Base-by-base conservation (phyloP, 257 asterid species). In the Salvia miltiorrhiza region DNA sequence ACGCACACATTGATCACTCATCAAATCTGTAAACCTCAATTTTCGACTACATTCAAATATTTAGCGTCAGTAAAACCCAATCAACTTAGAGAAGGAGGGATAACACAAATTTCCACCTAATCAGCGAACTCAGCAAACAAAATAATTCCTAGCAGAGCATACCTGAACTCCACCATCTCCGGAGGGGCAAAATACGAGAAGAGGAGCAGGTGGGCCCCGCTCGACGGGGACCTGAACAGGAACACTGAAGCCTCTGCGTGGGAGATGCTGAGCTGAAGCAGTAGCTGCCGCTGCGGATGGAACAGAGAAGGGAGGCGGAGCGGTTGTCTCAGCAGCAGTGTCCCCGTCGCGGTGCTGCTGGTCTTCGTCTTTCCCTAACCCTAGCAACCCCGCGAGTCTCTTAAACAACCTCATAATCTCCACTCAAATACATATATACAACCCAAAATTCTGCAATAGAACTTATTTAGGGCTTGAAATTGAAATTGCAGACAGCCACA, bases 141-240 rank as follows among this genome's bases (percentile, higher is more conserved):
- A 41, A 23, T 7, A 20, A 14, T 23, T 9, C 5, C 14, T 4
- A 64, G 56, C 54, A 16, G 20, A 33, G 54, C 33, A 11, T n/a
- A 91, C 97, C 96, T 89, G 97, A 82, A 91, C 41, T 52, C 96
- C 96, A 59, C 97, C 97, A 55, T 83, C 83, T 19, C 86, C 88
- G 44, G 85, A 75, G 43, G 77, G 81, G 71, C 96, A 92, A 65
- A 76, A 89, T 16, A 81, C 83, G 43, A 91, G 85, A 20, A 89
- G 76, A 0, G 95, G 93, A 11, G 89, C 81, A 3, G 71, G 73
- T 6, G 85, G 82, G 32, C 86, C 52, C 62, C 84, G 83, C 33
- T 91, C 96, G 37, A 84, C 92, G 30, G 88, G 74, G 37, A 91
- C 84, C 65, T 84, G 93, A 70, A 82, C 87, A n/a, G 96, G 90